Evolutionary conservation across 257 asterid species (phyloP).

Genomic region (Pogostemon cablin): DNA sequence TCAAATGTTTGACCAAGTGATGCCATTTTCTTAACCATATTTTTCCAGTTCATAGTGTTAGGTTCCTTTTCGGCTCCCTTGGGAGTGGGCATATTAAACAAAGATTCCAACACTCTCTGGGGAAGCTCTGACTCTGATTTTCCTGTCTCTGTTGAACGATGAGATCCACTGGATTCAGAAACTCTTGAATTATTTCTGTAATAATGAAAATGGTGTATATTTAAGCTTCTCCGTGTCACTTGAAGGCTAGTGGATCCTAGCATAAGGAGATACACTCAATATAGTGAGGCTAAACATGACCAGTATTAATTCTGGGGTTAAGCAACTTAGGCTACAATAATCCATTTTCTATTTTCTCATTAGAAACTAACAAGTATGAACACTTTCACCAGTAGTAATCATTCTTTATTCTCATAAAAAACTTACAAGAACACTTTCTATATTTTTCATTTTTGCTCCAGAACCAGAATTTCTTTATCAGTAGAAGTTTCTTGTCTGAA

Average conservation of each 20-base stretch:
- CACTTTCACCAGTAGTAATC: not conserved
- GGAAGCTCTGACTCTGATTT: slow-evolving; percentile 60
- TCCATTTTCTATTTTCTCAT: not conserved
- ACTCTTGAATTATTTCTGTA: slow-evolving; percentile 55
- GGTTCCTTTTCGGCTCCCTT: slow-evolving; percentile 81
- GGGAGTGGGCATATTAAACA: slow-evolving; percentile 85
- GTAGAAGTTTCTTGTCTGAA: not conserved
- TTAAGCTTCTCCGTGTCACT: slow-evolving; percentile 23
- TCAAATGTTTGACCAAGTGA: slow-evolving; percentile 65
- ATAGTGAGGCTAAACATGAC: slow-evolving; percentile 23
- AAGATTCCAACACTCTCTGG: slow-evolving; percentile 71
- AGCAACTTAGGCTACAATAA: slow-evolving; percentile 19
- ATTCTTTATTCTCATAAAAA: slow-evolving; percentile 7
- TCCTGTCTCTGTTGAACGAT: slow-evolving; percentile 42
- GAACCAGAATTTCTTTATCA: not conserved
- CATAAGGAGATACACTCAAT: not conserved
- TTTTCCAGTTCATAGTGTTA: slow-evolving; percentile 86
- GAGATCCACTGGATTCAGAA: slow-evolving; percentile 41
- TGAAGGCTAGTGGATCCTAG: slow-evolving; percentile 17
- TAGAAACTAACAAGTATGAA: not conserved
- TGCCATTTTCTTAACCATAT: slow-evolving; percentile 71
- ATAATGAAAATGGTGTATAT: slow-evolving; percentile 33
- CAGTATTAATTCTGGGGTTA: slow-evolving; percentile 9
- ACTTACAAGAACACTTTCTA: not conserved
- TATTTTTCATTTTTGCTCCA: not conserved